Evolutionary conservation across 176 grass and related monocot species (phyloP).

Genomic region (Eragrostis nindensis): DNA sequence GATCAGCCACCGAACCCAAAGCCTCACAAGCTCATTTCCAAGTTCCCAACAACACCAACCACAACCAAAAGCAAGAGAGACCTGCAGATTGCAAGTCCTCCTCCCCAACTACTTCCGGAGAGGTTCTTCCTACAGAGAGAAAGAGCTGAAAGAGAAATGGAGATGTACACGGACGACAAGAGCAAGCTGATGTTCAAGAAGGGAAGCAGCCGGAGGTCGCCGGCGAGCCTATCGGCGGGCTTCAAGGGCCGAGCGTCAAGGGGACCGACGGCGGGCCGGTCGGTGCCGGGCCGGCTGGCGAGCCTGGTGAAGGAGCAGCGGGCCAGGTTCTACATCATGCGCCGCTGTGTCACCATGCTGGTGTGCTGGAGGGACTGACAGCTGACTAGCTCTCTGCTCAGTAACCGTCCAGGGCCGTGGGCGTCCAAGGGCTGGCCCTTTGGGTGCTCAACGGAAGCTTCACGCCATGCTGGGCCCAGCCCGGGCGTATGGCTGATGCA

Average conservation of each 20-base stretch:
- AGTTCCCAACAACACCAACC: conserved; percentile 1
- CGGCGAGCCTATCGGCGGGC: not conserved
- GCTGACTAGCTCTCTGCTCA: not conserved
- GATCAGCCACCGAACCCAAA: not conserved
- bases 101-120: not conserved
- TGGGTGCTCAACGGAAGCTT: no score
- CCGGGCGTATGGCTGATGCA: not conserved
- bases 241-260: not conserved
- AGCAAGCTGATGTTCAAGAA: conserved; percentile 51
- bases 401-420: not conserved
- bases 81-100: not conserved
- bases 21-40: not conserved
- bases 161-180: conserved; percentile 58
- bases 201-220: conserved; percentile 4
- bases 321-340: conserved; percentile 88
- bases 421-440: not conserved
- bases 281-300: conserved; percentile 37
- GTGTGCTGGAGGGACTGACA: conserved; percentile 79
- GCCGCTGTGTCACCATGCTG: conserved; percentile 83
- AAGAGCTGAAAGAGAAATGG: no score
- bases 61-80: not conserved
- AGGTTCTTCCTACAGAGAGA: no score
- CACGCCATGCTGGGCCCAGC: not conserved
- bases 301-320: conserved; percentile 73
- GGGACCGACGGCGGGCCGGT: not conserved